Base-by-base conservation (phyloP, 495 filamentous ascomycete species). In the Neurospora tetraspora region DNA sequence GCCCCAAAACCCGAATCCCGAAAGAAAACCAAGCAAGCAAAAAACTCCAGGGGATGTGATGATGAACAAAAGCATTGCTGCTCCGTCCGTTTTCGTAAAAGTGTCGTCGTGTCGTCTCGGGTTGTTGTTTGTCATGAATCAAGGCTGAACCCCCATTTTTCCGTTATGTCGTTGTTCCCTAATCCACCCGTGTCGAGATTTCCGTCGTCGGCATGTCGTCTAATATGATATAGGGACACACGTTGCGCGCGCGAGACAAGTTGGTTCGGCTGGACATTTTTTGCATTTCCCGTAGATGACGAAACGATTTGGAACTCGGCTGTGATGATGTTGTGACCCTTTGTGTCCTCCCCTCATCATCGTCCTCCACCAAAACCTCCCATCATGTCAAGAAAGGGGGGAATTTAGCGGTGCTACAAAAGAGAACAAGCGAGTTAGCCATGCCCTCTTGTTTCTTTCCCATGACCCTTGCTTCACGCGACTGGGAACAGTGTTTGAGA, bases 381-480 rank as follows among this genome's bases (percentile, higher is more conserved):
- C n/a, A 34, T 53, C 53, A 34, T 68, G 12, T 43, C 38, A n/a
- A 70, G 42, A 69, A 20, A 42, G 27, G 39, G 72, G 31, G 23
- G 72, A 34, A 65, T 77, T 80, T 80, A 80, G 74, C 78, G 78
- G 78, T 80, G 78, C 78, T 80, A 70, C 73, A n/a, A 37, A 39
- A 43, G n/a, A 11, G 8, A 1, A 5, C 14, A 42, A 59, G 10
- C 20, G 23, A 59, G 75, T 76, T 71, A 76, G 73, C 37, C 12
- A 38, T 37, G 37, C n/a, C 12, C 39, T n/a, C 59, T 59, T 27
- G 23, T 27, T 27, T 59, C 40, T 18, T 45, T 14, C 34, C 16
- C 42, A 27, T 20, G 34, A n/a, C 18, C 36, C 68, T 69, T 69
- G 68, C 68, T 69, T 43, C 34, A 45, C 34, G 68, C 53, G 53